Evolutionary conservation across 805 yeast genomes (phyloP).

Genomic region (Ogataea sp.): DNA sequence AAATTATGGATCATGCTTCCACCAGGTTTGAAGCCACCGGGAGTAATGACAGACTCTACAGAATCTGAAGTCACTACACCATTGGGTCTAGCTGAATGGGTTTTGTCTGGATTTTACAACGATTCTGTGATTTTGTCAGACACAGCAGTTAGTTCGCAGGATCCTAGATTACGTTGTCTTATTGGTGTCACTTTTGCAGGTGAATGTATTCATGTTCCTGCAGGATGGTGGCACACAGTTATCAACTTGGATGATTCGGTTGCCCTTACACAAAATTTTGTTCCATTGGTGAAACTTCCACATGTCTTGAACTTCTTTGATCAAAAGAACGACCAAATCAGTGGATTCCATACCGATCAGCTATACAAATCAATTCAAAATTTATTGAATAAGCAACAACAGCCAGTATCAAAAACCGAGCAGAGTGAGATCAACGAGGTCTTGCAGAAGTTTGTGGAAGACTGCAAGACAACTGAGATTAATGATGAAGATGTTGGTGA

Average conservation of each 20-base stretch:
- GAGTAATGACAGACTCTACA: constrained; percentile 65
- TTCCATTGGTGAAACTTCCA: constrained; percentile 56
- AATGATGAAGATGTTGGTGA: constrained; percentile 63
- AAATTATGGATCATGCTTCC: constrained; percentile 90
- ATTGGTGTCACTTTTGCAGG: constrained; percentile 76
- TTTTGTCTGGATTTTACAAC: constrained; percentile 69
- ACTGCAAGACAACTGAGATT: constrained; percentile 6
- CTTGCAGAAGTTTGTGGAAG: constrained; percentile 2
- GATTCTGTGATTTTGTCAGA: constrained; percentile 51
- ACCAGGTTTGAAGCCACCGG: constrained; percentile 72
- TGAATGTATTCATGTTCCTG: constrained; percentile 82
- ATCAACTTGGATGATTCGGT: constrained; percentile 78
- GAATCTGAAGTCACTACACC: constrained; percentile 91
- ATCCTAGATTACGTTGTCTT: constrained; percentile 25
- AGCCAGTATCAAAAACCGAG: constrained; percentile 14
- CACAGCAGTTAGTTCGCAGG: constrained; percentile 5
- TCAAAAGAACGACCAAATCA: constrained; percentile 59
- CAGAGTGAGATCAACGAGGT: constrained; percentile 17
- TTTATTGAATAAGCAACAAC: constrained; percentile 18
- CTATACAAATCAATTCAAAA: constrained; percentile 30
- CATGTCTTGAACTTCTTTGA: constrained; percentile 60
- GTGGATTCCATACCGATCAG: constrained; percentile 65
- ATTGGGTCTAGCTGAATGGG: constrained; percentile 91
- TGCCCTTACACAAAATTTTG: constrained; percentile 86
- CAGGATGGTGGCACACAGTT: constrained; percentile 98